Percentiles rank a stretch among this genome's conserved stretches.
Evolutionary conservation across 768 basidiomycete genomes (phyloP).

Genomic region (Leccinum longicurvipes): DNA sequence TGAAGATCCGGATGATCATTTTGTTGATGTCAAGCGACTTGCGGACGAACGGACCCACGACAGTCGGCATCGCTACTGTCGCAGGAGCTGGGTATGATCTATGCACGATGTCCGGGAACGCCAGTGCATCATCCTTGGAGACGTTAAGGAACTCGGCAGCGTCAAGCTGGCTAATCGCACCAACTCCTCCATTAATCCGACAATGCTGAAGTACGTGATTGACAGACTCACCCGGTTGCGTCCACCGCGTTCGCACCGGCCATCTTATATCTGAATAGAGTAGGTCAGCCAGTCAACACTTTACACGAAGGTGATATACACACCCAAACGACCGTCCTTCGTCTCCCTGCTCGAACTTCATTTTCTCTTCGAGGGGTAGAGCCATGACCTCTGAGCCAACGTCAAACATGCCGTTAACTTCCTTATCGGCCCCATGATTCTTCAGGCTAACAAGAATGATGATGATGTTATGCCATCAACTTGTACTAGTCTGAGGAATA

Average conservation of each 20-base stretch:
- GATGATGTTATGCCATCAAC: not conserved
- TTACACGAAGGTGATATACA: not conserved
- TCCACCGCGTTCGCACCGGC: not conserved
- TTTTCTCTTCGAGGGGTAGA: constrained; percentile 40
- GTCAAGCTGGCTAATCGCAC: constrained; percentile 35
- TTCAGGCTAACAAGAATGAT: constrained; percentile 32
- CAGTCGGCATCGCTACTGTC: constrained; percentile 45
- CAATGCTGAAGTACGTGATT: not conserved
- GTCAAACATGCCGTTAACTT: constrained; percentile 39
- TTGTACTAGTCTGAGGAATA: not conserved
- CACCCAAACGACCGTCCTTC: constrained; percentile 40
- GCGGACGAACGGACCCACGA: constrained; percentile 52
- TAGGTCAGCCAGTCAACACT: not conserved
- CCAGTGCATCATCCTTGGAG: constrained; percentile 64
- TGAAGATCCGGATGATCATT: constrained; percentile 53
- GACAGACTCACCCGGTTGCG: constrained; percentile 33
- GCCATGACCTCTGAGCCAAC: constrained; percentile 41
- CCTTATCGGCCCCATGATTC: constrained; percentile 39
- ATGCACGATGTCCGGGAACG: constrained; percentile 51
- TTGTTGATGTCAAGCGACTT: constrained; percentile 57
- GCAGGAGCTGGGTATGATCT: constrained; percentile 57
- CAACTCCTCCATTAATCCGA: not conserved
- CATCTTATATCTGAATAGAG: constrained; percentile 44
- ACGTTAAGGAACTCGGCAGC: constrained; percentile 64
- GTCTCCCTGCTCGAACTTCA: constrained; percentile 43